Percentiles rank a stretch among this genome's conserved stretches.
Evolutionary conservation across 2,329 filamentous ascomycete genomes (phyloP).

Genomic region (Monilinia vaccinii-corymbosi): DNA sequence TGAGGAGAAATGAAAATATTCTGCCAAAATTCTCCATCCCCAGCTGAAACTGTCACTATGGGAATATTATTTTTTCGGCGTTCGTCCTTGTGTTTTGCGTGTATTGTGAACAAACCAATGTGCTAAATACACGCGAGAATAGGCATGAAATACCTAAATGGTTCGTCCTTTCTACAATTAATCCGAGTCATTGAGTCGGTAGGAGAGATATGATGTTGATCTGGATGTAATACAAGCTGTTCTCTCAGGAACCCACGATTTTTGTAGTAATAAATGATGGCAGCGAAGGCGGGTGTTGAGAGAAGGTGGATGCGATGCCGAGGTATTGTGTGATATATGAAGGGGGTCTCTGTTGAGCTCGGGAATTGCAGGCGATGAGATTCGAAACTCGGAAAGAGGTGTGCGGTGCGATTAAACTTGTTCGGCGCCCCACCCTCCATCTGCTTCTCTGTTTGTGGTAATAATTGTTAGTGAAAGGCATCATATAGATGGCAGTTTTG

Average conservation of each 20-base stretch:
- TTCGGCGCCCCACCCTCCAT: conserved; percentile 29
- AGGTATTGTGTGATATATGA: neutral
- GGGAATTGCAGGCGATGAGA: neutral
- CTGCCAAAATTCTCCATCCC: neutral
- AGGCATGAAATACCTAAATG: neutral
- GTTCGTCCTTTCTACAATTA: neutral
- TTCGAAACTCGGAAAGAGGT: neutral
- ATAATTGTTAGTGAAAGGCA: neutral
- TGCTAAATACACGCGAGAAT: neutral
- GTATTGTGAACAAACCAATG: neutral
- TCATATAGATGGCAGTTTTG: no score
- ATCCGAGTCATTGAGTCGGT: neutral
- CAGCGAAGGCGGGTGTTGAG: neutral
- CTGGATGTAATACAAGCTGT: conserved; percentile 6
- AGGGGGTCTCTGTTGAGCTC: neutral
- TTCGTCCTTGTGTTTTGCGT: neutral
- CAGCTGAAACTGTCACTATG: neutral
- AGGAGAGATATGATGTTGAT: neutral
- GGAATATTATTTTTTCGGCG: neutral
- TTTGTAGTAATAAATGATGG: neutral
- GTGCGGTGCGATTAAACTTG: conserved; percentile 22
- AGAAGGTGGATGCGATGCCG: neutral
- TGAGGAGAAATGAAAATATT: neutral
- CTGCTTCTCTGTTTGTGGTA: conserved; percentile 34
- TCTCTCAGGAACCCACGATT: neutral